Evolutionary conservation across 2,329 filamentous ascomycete genomes (phyloP).

Genomic region (Trichoderma sp.): DNA sequence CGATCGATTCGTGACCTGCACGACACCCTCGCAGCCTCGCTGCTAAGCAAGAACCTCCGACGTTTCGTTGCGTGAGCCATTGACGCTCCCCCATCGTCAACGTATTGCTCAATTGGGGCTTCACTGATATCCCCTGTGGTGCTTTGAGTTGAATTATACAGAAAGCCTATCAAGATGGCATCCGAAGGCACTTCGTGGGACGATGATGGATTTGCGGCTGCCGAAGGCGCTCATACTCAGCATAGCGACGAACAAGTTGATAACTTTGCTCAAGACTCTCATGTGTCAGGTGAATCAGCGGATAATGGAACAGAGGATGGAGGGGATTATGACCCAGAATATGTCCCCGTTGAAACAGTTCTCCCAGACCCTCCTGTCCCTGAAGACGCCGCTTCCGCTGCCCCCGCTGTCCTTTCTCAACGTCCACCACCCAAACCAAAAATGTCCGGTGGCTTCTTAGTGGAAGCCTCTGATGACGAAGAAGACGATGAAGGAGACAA

Average conservation of each 20-base stretch:
- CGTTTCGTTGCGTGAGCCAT: conserved; percentile 7
- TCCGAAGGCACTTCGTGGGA: conserved; percentile 52
- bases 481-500: conserved; percentile 35
- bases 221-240: conserved; percentile 60
- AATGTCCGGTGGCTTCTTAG: conserved; percentile 62
- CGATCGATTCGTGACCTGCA: conserved; percentile 14
- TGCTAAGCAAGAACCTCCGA: conserved; percentile 4
- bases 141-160: conserved; percentile 20
- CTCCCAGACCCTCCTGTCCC: conserved; percentile 47
- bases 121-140: conserved; percentile 8
- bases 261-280: conserved; percentile 52
- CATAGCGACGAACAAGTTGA: conserved; percentile 60
- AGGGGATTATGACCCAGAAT: conserved; percentile 63
- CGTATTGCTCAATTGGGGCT: background rate
- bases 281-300: conserved; percentile 55
- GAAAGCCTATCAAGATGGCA: conserved; percentile 40
- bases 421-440: conserved; percentile 56
- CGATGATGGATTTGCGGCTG: conserved; percentile 57
- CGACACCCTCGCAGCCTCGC: background rate
- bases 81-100: conserved; percentile 10
- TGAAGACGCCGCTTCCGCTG: conserved; percentile 37
- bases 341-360: conserved; percentile 50
- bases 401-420: conserved; percentile 37
- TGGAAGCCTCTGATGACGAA: conserved; percentile 64
- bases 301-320: conserved; percentile 56